phyloP scores from a whole-genome alignment of 768 basidiomycete species.

The Leccinum pellstonianum region DNA sequence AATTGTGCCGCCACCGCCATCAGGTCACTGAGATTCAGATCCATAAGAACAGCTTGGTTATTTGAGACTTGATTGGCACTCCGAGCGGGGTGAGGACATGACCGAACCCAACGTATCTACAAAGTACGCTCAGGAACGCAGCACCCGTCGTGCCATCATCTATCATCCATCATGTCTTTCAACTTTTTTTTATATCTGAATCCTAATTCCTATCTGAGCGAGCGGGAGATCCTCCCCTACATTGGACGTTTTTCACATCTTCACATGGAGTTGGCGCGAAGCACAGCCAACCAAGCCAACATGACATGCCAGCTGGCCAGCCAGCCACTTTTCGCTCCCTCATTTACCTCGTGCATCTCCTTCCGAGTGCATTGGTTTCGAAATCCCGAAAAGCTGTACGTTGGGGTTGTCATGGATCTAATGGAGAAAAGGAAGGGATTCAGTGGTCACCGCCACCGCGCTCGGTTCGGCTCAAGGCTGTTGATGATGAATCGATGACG shows the following conservation, averaged over 20 bases:
- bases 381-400: not conserved
- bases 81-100: not conserved
- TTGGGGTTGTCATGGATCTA: not conserved
- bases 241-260: not conserved
- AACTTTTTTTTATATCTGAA: not conserved
- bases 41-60: not conserved
- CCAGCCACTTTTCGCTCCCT: not conserved
- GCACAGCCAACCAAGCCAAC: not conserved
- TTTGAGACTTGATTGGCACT: not conserved
- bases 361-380: not conserved
- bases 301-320: not conserved
- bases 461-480: not conserved
- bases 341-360: not conserved
- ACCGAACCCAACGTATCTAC: not conserved
- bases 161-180: not conserved
- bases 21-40: not conserved
- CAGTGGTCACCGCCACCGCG: not conserved
- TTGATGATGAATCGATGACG: not conserved
- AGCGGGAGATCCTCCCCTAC: not conserved
- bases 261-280: not conserved
- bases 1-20: not conserved
- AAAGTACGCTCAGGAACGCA: not conserved
- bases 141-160: not conserved
- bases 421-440: not conserved
- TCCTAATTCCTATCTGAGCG: not conserved